Percentiles rank a stretch among this genome's conserved stretches.
Evolutionary conservation across 805 yeast species (phyloP).

Genomic region (Saturnispora diversa): DNA sequence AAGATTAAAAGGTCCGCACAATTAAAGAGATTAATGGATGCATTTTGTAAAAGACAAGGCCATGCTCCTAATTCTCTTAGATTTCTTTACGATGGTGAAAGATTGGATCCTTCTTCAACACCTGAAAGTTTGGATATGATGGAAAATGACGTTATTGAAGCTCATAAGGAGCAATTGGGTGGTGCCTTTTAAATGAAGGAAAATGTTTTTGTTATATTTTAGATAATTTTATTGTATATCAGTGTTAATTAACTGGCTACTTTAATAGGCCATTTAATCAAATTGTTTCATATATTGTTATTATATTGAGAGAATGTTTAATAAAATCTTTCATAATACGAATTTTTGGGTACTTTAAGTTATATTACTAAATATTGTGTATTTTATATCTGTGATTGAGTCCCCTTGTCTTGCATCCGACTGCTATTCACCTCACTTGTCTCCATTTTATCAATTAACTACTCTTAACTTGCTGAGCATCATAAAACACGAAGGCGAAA

Average conservation of each 20-base stretch:
- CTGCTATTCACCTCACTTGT: no score
- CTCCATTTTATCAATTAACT: no score
- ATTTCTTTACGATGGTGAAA: slow-evolving; percentile 88
- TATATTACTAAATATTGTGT: no score
- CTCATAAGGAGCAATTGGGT: slow-evolving; percentile 91
- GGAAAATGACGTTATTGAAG: slow-evolving; percentile 95
- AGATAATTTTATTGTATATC: slow-evolving; percentile 7
- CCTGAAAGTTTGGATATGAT: slow-evolving; percentile 91
- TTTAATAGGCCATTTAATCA: not conserved
- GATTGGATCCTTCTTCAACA: slow-evolving; percentile 80
- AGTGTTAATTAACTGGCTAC: not conserved
- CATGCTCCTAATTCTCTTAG: slow-evolving; percentile 75
- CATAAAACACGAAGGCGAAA: no score
- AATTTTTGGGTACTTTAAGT: no score
- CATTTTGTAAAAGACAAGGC: slow-evolving; percentile 96
- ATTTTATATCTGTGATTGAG: no score
- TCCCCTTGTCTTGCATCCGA: no score
- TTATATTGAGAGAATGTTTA: no score
- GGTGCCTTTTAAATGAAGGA: slow-evolving; percentile 30
- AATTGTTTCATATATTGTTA: no score
- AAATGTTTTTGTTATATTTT: not conserved
- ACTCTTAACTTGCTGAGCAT: no score
- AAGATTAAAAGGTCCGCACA: slow-evolving; percentile 91
- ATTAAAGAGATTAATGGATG: slow-evolving; percentile 90
- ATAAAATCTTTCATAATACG: not conserved